Conservation (phyloP, 2,329 filamentous ascomycete species). For the Diatrype stigma region DNA sequence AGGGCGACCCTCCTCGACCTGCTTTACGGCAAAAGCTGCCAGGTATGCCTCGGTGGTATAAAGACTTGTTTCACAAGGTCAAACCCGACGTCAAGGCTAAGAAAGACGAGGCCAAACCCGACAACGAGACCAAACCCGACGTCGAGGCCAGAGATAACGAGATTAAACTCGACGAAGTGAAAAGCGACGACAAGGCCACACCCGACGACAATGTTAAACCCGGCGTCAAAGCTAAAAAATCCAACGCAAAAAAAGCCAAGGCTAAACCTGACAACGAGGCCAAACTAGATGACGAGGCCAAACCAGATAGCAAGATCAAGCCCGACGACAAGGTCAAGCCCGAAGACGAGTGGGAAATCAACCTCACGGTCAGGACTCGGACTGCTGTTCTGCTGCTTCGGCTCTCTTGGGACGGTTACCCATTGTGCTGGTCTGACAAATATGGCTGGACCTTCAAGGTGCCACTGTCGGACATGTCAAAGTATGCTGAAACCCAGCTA, state of each 20-base stretch:
- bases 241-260: no score
- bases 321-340: constrained; percentile 58
- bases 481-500: constrained; percentile 70
- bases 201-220: no score
- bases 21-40: constrained; percentile 86
- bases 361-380: constrained; percentile 78
- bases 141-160: no score
- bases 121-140: no score
- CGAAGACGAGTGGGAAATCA: no score
- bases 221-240: no score
- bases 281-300: no score
- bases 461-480: constrained; percentile 52
- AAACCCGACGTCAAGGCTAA: no score
- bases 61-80: constrained; percentile 73
- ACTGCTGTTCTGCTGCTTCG: constrained; percentile 81
- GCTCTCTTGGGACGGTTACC: constrained; percentile 83
- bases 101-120: no score
- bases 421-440: constrained; percentile 87
- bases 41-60: constrained; percentile 95
- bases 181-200: no score
- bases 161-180: no score
- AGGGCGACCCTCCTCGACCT: constrained; percentile 71
- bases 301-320: constrained; percentile 58
- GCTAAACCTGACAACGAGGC: constrained; percentile 56
- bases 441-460: constrained; percentile 92